Percentiles rank a stretch among this genome's conserved stretches.
Conservation (phyloP, 352 stramenopile genomes). For the Phytophthora boehmeriae region DNA sequence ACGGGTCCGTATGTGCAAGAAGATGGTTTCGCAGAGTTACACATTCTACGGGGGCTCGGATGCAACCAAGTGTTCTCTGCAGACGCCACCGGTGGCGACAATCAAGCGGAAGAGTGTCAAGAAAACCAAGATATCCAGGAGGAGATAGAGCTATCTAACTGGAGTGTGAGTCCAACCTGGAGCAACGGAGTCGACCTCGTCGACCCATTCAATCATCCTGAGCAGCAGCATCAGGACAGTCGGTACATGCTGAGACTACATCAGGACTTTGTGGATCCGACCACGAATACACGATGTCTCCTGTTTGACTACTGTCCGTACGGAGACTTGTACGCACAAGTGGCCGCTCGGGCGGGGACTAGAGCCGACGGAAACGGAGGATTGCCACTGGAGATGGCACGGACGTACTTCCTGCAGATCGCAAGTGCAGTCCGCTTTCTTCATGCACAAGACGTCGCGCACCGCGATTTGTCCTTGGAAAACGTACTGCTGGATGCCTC, state of each 20-base stretch:
- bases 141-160: constrained; percentile 5
- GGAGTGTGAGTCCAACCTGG: constrained; percentile 40
- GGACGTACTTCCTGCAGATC: constrained; percentile 54
- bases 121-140: background rate
- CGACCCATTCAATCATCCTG: background rate
- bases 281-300: constrained; percentile 51
- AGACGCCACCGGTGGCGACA: background rate
- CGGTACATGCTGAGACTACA: constrained; percentile 49
- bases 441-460: constrained; percentile 55
- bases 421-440: constrained; percentile 52
- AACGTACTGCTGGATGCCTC: constrained; percentile 63
- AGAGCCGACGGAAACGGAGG: constrained; percentile 1
- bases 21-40: constrained; percentile 49
- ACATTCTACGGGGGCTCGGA: constrained; percentile 48
- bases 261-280: constrained; percentile 57
- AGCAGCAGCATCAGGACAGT: constrained; percentile 15
- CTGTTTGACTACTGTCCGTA: constrained; percentile 70
- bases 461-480: constrained; percentile 72
- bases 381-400: constrained; percentile 35
- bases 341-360: constrained; percentile 6
- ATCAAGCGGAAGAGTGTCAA: background rate
- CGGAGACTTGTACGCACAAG: constrained; percentile 61
- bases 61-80: constrained; percentile 28
- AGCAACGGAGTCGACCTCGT: constrained; percentile 13
- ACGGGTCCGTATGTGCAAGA: constrained; percentile 46